Evolutionary conservation across 441 rosid genomes (phyloP).

Genomic region (Macaranga tanarius): DNA sequence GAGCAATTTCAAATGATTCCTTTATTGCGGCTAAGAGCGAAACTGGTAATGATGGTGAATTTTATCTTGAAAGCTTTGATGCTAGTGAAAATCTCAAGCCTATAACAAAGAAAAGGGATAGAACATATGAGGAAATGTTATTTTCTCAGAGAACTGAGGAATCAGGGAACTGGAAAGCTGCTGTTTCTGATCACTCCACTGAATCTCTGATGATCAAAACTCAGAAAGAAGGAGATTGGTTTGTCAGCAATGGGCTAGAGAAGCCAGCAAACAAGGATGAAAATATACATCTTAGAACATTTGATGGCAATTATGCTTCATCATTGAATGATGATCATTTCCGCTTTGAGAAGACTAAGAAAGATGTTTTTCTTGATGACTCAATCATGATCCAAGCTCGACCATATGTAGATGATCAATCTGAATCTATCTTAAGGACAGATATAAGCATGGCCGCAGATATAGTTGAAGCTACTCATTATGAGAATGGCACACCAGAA

Average conservation of each 20-base stretch:
- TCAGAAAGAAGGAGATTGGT: constrained; percentile 73
- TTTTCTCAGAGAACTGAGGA: constrained; percentile 41
- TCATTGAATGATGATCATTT: constrained; percentile 30
- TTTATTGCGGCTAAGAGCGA: constrained; percentile 46
- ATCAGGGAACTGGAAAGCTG: constrained; percentile 31
- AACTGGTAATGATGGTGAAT: constrained; percentile 35
- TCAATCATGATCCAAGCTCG: constrained; percentile 82
- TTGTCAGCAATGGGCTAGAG: constrained; percentile 41
- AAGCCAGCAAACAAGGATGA: constrained; percentile 35
- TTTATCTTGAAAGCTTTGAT: constrained; percentile 41
- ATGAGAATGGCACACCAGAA: constrained; percentile 40
- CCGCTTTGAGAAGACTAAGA: constrained; percentile 38
- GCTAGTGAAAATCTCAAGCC: constrained; percentile 39
- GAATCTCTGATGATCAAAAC: constrained; percentile 46
- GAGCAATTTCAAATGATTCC: constrained; percentile 50
- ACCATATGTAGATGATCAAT: constrained; percentile 37
- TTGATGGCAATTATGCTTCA: constrained; percentile 46
- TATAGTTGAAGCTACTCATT: constrained; percentile 42
- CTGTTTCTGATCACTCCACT: constrained; percentile 40
- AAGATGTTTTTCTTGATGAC: constrained; percentile 63
- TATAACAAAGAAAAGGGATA: constrained; percentile 39
- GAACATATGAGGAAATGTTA: constrained; percentile 49
- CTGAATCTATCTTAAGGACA: constrained; percentile 46
- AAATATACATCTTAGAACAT: constrained; percentile 42
- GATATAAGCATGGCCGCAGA: constrained; percentile 69